A percentile compares a stretch with the other conserved stretches of the same genome.
Conservation (phyloP, 2,329 filamentous ascomycete genomes). For the Ascochyta clinopodiicola region DNA sequence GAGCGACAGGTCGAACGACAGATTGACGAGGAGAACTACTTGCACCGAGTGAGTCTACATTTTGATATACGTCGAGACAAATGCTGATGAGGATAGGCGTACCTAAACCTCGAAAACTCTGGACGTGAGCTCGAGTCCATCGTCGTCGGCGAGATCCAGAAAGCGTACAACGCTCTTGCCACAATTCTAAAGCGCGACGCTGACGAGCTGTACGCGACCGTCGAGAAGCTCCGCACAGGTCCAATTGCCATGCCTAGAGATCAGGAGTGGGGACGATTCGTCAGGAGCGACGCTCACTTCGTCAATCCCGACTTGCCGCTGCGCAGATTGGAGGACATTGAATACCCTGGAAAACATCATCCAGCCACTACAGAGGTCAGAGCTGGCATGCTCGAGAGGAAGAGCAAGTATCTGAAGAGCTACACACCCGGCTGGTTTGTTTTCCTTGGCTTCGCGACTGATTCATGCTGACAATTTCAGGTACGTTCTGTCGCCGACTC, state of each 20-base stretch:
- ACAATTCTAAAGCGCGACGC: conserved; percentile 91
- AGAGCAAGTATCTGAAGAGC: conserved; percentile 98
- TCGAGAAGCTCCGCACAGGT: conserved; percentile 82
- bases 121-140: conserved; percentile 95
- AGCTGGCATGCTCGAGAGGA: conserved; percentile 90
- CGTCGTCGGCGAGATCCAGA: conserved; percentile 96
- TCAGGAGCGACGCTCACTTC: conserved; percentile 81
- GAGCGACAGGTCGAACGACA: conserved; percentile 92
- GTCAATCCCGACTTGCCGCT: conserved; percentile 84
- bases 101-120: conserved; percentile 91
- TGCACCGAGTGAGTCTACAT: conserved; percentile 74
- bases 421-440: conserved; percentile 92
- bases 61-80: conserved; percentile 8
- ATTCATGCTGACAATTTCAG: conserved; percentile 52
- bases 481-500: conserved; percentile 95
- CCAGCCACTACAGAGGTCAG: conserved; percentile 83
- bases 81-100: conserved; percentile 66
- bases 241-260: conserved; percentile 95
- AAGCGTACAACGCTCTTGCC: conserved; percentile 93
- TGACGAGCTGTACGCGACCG: conserved; percentile 76
- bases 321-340: conserved; percentile 79
- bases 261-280: conserved; percentile 85
- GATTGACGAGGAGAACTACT: conserved; percentile 95
- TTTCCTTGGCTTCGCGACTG: neutral
- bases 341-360: conserved; percentile 90